Evolutionary conservation across 2,329 filamentous ascomycete species (phyloP).

Genomic region (Pseudogymnoascus sp.): DNA sequence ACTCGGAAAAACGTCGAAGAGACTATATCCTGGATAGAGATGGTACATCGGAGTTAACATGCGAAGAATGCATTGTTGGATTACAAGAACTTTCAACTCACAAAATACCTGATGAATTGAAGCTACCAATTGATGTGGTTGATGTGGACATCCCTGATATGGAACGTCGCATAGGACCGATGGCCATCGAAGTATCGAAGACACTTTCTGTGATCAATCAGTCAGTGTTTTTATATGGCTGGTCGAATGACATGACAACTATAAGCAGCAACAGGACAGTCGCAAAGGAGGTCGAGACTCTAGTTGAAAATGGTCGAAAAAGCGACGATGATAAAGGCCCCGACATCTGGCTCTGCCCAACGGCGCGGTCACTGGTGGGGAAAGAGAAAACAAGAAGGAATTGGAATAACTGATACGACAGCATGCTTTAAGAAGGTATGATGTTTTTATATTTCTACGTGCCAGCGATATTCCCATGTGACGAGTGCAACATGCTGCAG

Average conservation of each 20-base stretch:
- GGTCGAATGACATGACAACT: conserved; percentile 49
- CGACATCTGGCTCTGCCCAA: conserved; percentile 55
- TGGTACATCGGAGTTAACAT: conserved; percentile 18
- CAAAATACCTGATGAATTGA: conserved; percentile 41
- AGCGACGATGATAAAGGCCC: conserved; percentile 46
- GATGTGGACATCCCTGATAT: conserved; percentile 34
- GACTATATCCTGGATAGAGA: conserved; percentile 41
- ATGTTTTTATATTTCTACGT: background rate
- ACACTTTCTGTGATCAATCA: conserved; percentile 51
- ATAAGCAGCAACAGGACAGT: conserved; percentile 59
- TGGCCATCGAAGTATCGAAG: conserved; percentile 35
- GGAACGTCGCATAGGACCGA: conserved; percentile 35
- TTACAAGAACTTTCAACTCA: conserved; percentile 44
- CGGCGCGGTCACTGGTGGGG: conserved; percentile 56
- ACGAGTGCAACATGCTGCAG: background rate
- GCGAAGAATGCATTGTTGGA: conserved; percentile 23
- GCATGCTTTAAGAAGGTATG: background rate
- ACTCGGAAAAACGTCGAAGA: conserved; percentile 47
- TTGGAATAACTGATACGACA: background rate
- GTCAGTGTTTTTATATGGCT: conserved; percentile 62
- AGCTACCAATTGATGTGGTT: conserved; percentile 49
- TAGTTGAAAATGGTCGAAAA: conserved; percentile 44
- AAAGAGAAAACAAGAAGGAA: conserved; percentile 43
- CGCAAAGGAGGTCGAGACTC: conserved; percentile 51
- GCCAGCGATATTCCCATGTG: background rate